Evolutionary conservation across 306 rosid species (phyloP), one percentile per base, ranked within the genome.

Genomic region (Ammopiptanthus mongolicus): DNA sequence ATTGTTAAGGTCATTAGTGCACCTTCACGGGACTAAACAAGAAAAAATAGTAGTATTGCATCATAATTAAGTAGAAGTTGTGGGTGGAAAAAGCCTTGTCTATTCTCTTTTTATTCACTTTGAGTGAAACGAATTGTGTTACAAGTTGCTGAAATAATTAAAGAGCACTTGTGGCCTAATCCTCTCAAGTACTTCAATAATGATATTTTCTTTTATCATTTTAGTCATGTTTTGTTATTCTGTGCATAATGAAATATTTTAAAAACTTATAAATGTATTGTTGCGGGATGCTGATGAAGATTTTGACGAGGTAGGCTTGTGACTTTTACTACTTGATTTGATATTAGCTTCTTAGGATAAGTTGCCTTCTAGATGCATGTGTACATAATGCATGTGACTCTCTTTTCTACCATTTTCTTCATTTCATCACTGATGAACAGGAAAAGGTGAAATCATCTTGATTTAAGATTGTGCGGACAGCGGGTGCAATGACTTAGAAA

Each of bases 141-240:
- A 80, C 92, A 90, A 91, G 76, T 88, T 63, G 84, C 89, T 37
- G 92, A 88, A 80, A 78, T 90, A 59, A 88, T 90, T 15, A 90
- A 90, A 80, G 92, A 88, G 58, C 91, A 90, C 69, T 71, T 90
- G 31, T 90, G 96, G 96, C 91, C 96, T 80, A 86, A 90, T 80
- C 96, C 96, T 71, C 80, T 88, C 21, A 88, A 86, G 82, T 88
- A 88, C 71, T 90, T 90, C 78, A 90, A 83, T 76, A 86, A 81
- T 63, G 96, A 88, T 88, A 82, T 65, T 33, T 21, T 5, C 25
- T 66, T 66, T 53, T 46, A 5, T 71, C 25, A 34, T 71, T 60
- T 46, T 17, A 25, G 19, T 53, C 28, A 1, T 18, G n/a, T 36
- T 23, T 33, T 8, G 15, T 37, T 39, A 11, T 23, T 69, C 25